phyloP scores from a whole-genome alignment of 1,284 basidiomycete species.

The Rhodofomes roseus region DNA sequence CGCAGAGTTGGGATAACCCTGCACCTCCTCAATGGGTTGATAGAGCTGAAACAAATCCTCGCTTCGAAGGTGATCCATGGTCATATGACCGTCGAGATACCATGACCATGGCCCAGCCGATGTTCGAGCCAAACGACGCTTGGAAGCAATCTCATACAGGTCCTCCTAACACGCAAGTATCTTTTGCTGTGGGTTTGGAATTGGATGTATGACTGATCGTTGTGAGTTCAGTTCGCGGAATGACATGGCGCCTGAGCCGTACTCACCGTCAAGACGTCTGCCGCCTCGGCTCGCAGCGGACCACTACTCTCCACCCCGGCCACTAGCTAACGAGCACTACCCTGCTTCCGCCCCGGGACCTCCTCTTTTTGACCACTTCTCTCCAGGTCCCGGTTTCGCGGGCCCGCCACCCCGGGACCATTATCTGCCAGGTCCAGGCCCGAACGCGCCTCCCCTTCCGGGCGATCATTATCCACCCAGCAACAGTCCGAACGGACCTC shows the following conservation, averaged over 20 bases:
- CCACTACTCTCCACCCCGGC: not conserved
- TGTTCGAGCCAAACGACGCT: constrained; percentile 66
- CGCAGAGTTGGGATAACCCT: constrained; percentile 31
- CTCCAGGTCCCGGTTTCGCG: not conserved
- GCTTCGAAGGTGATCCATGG: constrained; percentile 21
- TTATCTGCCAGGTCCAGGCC: not conserved
- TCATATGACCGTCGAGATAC: constrained; percentile 33
- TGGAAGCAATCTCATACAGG: constrained; percentile 61
- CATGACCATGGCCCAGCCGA: constrained; percentile 42
- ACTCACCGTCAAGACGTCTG: not conserved
- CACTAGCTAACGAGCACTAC: not conserved
- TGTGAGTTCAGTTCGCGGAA: not conserved
- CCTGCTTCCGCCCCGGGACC: not conserved
- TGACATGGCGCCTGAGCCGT: not conserved
- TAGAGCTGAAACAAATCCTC: constrained; percentile 28
- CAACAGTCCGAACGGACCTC: constrained; percentile 12
- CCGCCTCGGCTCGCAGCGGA: not conserved
- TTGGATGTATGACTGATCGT: not conserved
- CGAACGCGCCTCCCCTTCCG: not conserved
- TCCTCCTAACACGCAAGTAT: constrained; percentile 4
- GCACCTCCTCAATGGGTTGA: constrained; percentile 26
- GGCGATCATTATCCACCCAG: not conserved
- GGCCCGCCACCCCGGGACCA: not conserved
- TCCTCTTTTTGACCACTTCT: not conserved
- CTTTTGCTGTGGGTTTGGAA: not conserved